Base-by-base conservation (phyloP, 1,139 yeast species). In the Keqinozyma sinolaborantium region DNA sequence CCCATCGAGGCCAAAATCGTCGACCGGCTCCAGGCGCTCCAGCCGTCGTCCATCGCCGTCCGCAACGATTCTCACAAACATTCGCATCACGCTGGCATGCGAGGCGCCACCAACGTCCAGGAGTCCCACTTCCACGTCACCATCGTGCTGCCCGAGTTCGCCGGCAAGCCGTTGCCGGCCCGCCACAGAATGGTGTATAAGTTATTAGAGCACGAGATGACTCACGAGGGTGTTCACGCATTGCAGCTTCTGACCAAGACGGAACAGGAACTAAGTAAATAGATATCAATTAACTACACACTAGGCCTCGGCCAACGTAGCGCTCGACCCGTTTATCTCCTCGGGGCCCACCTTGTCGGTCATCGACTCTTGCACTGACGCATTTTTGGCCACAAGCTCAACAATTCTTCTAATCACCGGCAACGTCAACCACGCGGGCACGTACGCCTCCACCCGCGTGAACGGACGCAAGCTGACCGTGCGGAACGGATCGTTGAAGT, bases 401-500 rank as follows among this genome's bases (percentile, higher is more conserved):
- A 90, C 87, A 33, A 92, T 79, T 57, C 94, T 74, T 65, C 95
- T 83, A 29, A 94, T 81, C 24, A 78, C 82, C 28, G 97, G 97
- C 44, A 88, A 77, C 44, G 83, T 86, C 60, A 90, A 69, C 87
- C 95, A 85, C 2, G 95, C 94, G 25, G 99, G 99, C 40, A 94
- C 95, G 52, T 90, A 92, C 2, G 97, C 95, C 61, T 92, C 97
- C 31, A 94, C 90, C 53, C 88, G 77, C 35, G 86, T 79, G 58
- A 92, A 81, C 34, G 87, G 90, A 49, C 98, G 77, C 30, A 94
- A 82, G 38, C 78, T 84, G 35, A 87, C 83, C 40, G 80, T 74
- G 65, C 95, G 87, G 58, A 90, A 92, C 42, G 94, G 94, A 63
- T 83, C 94, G 38, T 80, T 80, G 52, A 83, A 83, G 48, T 94